Percentiles rank a stretch among this genome's conserved stretches.
Conservation (phyloP, 495 filamentous ascomycete genomes). For the Xylaria sp. region DNA sequence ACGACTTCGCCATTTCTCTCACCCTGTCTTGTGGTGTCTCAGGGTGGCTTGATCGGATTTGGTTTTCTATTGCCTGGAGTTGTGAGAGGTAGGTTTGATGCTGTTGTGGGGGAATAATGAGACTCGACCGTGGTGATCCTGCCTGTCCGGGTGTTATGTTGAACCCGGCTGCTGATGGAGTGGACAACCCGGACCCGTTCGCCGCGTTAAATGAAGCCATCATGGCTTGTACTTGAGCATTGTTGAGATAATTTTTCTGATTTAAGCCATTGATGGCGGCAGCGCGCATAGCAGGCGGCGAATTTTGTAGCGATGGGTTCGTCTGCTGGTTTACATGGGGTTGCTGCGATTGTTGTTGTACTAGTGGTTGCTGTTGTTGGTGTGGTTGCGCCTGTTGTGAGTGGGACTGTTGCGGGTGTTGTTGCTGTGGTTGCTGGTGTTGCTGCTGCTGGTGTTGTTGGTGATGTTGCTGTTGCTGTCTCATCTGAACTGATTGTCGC, state of each 20-base stretch:
- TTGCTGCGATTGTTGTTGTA: slow-evolving; percentile 48
- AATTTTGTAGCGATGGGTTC: slow-evolving; percentile 43
- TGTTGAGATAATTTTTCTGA: slow-evolving; percentile 52
- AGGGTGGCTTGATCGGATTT: slow-evolving; percentile 39
- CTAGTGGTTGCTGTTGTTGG: slow-evolving; percentile 47
- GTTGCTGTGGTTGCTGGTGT: slow-evolving; percentile 42
- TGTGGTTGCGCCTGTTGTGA: slow-evolving; percentile 38
- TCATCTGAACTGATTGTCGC: slow-evolving; percentile 58
- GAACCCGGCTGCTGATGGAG: slow-evolving; percentile 46
- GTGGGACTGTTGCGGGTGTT: slow-evolving; percentile 41
- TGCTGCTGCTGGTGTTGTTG: slow-evolving; percentile 50
- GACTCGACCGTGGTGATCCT: slow-evolving; percentile 46
- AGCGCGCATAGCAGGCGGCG: slow-evolving; percentile 51
- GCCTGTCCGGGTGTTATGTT: slow-evolving; percentile 47
- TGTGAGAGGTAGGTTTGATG: slow-evolving; percentile 50
- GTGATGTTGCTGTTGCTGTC: slow-evolving; percentile 53
- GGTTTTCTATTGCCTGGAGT: slow-evolving; percentile 49
- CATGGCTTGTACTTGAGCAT: slow-evolving; percentile 54
- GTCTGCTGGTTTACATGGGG: slow-evolving; percentile 41
- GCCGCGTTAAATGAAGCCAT: slow-evolving; percentile 48
- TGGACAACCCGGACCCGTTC: slow-evolving; percentile 47
- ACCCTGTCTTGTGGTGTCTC: slow-evolving; percentile 48
- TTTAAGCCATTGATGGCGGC: slow-evolving; percentile 60
- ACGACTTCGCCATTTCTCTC: slow-evolving; percentile 37
- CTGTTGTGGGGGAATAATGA: slow-evolving; percentile 40